phyloP scores from a whole-genome alignment of 2,329 filamentous ascomycete species.

The Parastagonospora avenae region DNA sequence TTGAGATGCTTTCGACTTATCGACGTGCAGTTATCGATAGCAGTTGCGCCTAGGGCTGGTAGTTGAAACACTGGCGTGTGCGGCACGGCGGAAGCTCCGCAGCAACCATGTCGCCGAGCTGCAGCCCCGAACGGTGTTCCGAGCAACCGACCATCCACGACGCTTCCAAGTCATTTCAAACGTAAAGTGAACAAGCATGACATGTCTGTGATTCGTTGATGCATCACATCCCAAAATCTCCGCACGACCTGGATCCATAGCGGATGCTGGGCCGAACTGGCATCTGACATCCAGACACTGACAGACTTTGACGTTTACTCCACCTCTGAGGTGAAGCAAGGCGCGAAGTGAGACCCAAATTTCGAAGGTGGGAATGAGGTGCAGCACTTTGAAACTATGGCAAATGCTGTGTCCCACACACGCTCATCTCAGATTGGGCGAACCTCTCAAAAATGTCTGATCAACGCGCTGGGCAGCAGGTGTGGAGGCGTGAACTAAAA shows the following conservation, averaged over 20 bases:
- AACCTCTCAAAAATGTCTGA: not conserved
- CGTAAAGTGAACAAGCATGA: conserved; percentile 10
- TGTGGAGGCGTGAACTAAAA: conserved; percentile 4
- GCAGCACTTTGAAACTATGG: conserved; percentile 4
- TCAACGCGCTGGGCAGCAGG: not conserved
- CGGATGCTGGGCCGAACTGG: not conserved
- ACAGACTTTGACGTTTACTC: not conserved
- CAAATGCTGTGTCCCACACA: conserved; percentile 1
- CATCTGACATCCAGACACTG: not conserved
- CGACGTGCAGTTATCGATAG: conserved; percentile 22
- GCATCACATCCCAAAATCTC: not conserved
- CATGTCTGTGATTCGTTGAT: conserved; percentile 13
- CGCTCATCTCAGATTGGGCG: not conserved
- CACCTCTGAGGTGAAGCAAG: conserved; percentile 3
- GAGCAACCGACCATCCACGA: conserved; percentile 9
- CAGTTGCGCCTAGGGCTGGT: conserved; percentile 9
- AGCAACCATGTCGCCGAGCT: conserved; percentile 9
- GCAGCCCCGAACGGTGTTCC: conserved; percentile 8
- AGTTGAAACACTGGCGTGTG: conserved; percentile 22
- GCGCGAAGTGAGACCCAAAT: conserved; percentile 1
- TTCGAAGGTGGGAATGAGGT: conserved; percentile 1
- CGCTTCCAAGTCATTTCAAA: conserved; percentile 11
- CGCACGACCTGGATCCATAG: not conserved
- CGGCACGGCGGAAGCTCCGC: conserved; percentile 15
- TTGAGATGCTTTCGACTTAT: conserved; percentile 15